These are phyloP conservation scores for Arachis monticola DNA, from an alignment of 331 rosid species.

Conservation along the genomic window DNA sequence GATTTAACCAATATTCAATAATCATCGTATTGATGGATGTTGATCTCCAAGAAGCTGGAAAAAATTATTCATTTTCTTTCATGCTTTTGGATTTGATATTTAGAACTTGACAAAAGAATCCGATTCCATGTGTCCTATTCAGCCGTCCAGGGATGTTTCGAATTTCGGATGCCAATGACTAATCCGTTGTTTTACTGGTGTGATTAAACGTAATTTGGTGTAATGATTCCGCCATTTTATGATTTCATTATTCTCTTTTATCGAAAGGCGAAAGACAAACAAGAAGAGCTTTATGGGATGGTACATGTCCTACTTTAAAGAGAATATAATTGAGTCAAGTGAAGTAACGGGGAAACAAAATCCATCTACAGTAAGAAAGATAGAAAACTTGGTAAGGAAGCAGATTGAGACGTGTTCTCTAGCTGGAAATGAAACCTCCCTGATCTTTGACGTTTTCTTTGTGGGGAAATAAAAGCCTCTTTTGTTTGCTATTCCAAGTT, in stretches of 20 bases:
- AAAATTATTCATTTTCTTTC: constrained; percentile 17
- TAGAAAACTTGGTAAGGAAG: constrained; percentile 27
- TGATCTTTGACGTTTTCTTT: constrained; percentile 9
- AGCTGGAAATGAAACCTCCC: constrained; percentile 12
- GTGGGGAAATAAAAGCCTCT: background rate
- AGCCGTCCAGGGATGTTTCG: constrained; percentile 10
- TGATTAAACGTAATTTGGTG: too few relatives aligned
- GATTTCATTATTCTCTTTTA: too few relatives aligned
- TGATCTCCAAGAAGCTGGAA: background rate
- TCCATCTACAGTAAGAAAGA: constrained; percentile 5
- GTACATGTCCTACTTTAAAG: constrained; percentile 21
- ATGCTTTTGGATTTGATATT: constrained; percentile 2
- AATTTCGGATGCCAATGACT: constrained; percentile 37
- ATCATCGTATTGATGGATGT: background rate
- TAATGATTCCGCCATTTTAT: too few relatives aligned
- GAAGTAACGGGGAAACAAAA: constrained; percentile 11
- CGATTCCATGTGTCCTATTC: constrained; percentile 25
- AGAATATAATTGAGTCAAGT: constrained; percentile 20
- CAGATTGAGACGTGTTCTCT: constrained; percentile 24
- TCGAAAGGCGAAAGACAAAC: background rate
- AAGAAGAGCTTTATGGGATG: background rate
- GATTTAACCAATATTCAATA: background rate
- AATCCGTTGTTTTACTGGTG: constrained; percentile 14
- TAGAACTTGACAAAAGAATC: constrained; percentile 29
- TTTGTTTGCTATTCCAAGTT: constrained; percentile 32